Conservation (phyloP, 257 asterid species). For the Petunia secreta region DNA sequence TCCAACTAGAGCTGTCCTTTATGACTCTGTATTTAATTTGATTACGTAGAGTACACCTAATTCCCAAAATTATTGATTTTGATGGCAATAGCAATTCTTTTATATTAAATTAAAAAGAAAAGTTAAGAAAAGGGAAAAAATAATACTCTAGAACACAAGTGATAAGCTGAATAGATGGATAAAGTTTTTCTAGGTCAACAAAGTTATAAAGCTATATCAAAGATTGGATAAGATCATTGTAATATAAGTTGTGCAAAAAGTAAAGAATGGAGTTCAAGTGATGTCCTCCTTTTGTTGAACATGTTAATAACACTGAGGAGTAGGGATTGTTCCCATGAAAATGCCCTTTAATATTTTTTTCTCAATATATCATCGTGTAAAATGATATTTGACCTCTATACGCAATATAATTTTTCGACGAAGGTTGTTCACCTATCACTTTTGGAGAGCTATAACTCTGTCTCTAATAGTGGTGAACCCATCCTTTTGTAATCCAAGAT, state of each 20-base stretch:
- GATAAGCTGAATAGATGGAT: constrained; percentile 27
- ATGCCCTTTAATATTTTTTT: too few relatives aligned
- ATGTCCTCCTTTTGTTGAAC: background rate
- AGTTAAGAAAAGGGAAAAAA: background rate
- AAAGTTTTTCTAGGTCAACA: constrained; percentile 1
- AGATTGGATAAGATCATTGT: constrained; percentile 7
- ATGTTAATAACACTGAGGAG: background rate
- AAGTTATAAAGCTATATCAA: background rate
- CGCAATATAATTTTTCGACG: too few relatives aligned
- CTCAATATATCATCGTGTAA: too few relatives aligned
- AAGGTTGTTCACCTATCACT: too few relatives aligned
- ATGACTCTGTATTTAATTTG: constrained; percentile 8
- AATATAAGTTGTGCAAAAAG: background rate
- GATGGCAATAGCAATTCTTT: too few relatives aligned
- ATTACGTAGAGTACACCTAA: constrained; percentile 19
- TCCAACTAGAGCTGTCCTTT: background rate
- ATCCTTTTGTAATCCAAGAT: too few relatives aligned
- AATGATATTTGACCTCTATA: too few relatives aligned
- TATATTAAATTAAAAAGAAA: background rate
- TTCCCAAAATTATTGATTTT: background rate
- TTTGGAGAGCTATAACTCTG: too few relatives aligned
- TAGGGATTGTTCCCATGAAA: too few relatives aligned
- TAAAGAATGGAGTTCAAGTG: too few relatives aligned
- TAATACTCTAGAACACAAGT: background rate
- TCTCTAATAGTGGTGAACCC: too few relatives aligned